Evolutionary conservation across 192 early-diverging fungal species (phyloP).

Genomic region (Coemansia sp.): DNA sequence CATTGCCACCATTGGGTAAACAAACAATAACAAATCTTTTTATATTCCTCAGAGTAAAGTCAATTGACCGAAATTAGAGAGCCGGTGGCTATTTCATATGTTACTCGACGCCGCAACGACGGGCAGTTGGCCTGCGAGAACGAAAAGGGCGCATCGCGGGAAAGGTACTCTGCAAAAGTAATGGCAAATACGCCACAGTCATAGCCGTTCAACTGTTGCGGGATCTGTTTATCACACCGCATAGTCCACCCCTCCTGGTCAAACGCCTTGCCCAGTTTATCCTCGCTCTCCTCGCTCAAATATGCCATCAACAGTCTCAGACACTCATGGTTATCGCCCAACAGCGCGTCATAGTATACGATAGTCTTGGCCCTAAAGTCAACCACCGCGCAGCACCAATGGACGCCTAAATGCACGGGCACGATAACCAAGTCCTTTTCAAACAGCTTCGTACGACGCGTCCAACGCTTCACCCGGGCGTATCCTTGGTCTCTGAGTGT

Average conservation of each 20-base stretch:
- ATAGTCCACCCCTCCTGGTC: constrained; percentile 69
- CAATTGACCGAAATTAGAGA: constrained; percentile 21
- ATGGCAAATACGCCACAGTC: constrained; percentile 96
- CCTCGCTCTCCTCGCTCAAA: constrained; percentile 65
- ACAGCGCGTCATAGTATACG: constrained; percentile 83
- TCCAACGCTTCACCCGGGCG: constrained; percentile 74
- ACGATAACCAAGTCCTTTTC: constrained; percentile 74
- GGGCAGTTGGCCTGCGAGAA: constrained; percentile 78
- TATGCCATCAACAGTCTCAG: constrained; percentile 62
- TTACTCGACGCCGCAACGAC: constrained; percentile 69
- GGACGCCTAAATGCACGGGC: constrained; percentile 79
- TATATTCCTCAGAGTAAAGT: neutral
- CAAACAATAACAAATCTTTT: neutral
- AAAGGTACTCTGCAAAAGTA: constrained; percentile 78
- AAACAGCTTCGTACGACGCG: constrained; percentile 70
- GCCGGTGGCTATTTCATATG: constrained; percentile 70
- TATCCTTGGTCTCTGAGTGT: constrained; percentile 73
- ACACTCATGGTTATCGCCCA: constrained; percentile 60
- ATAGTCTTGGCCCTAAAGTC: constrained; percentile 64
- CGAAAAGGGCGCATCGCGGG: constrained; percentile 61
- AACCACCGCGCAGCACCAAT: constrained; percentile 73
- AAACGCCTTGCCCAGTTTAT: constrained; percentile 68
- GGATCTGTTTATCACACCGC: constrained; percentile 70
- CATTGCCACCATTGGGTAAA: constrained; percentile 9
- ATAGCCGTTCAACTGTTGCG: constrained; percentile 81